phyloP scores from a whole-genome alignment of 1,284 basidiomycete species.

The Irpex sp. region DNA sequence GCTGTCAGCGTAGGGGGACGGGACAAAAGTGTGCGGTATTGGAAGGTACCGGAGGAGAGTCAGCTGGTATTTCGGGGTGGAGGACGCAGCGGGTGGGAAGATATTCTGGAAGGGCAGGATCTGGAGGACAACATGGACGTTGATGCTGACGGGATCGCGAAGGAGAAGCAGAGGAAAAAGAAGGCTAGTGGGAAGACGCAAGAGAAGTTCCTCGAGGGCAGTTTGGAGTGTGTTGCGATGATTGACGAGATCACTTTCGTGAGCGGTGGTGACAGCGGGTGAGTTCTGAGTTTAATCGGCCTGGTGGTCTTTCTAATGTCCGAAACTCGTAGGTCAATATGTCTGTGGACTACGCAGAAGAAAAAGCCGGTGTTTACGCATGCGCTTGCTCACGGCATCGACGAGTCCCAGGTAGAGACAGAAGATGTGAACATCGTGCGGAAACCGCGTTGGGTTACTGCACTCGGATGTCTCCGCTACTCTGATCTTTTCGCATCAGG shows the following conservation, averaged over 20 bases:
- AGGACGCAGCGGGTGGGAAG: constrained; percentile 73
- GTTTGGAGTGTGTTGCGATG: constrained; percentile 91
- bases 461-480: constrained; percentile 79
- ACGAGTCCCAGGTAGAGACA: constrained; percentile 64
- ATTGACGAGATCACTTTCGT: constrained; percentile 92
- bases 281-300: constrained; percentile 28
- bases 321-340: constrained; percentile 64
- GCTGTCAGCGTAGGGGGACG: constrained; percentile 87
- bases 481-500: constrained; percentile 91
- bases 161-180: constrained; percentile 34
- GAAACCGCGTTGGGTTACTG: constrained; percentile 89
- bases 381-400: constrained; percentile 83
- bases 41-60: constrained; percentile 96
- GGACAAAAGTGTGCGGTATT: constrained; percentile 91
- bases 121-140: constrained; percentile 49
- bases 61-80: constrained; percentile 97
- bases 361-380: constrained; percentile 94
- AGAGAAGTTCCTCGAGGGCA: constrained; percentile 81
- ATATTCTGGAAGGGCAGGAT: constrained; percentile 78
- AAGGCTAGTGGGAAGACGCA: constrained; percentile 20
- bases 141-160: constrained; percentile 32
- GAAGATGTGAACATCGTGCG: constrained; percentile 61
- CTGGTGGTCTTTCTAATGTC: not conserved
- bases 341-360: constrained; percentile 90
- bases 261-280: constrained; percentile 96